phyloP scores from a whole-genome alignment of 352 stramenopile genomes.

The Globisporangium cylindrosporum region DNA sequence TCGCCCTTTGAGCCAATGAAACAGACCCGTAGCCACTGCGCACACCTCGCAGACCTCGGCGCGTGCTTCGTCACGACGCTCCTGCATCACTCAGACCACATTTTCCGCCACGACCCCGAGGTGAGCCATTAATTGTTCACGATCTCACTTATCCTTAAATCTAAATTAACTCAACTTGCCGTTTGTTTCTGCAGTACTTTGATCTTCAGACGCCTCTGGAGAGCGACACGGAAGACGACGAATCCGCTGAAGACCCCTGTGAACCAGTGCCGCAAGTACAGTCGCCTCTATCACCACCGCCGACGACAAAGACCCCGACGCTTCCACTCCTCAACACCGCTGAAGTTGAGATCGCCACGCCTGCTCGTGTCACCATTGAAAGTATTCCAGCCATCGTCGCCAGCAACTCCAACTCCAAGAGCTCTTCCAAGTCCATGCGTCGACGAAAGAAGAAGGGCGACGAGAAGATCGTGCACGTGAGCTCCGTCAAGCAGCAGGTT shows the following conservation, averaged over 20 bases:
- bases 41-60: constrained; percentile 24
- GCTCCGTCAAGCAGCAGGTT: constrained; percentile 11
- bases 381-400: neutral
- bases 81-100: constrained; percentile 57
- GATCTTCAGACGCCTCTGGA: constrained; percentile 33
- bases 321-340: constrained; percentile 15
- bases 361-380: neutral
- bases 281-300: neutral
- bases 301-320: neutral
- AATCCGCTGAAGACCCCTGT: constrained; percentile 32
- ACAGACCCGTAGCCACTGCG: neutral
- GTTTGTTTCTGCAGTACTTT: constrained; percentile 18
- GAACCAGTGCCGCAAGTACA: neutral
- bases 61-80: constrained; percentile 65
- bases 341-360: constrained; percentile 12
- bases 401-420: constrained; percentile 12
- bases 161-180: neutral
- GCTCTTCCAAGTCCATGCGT: constrained; percentile 17
- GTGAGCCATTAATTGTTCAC: constrained; percentile 18
- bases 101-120: constrained; percentile 61
- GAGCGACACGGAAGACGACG: constrained; percentile 64
- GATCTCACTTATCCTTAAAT: neutral
- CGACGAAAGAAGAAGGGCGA: constrained; percentile 47
- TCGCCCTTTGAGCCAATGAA: neutral
- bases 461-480: constrained; percentile 14